A percentile compares a stretch with the other conserved stretches of the same genome.
These are phyloP conservation scores for Ordospora pajunii DNA, from an alignment of 371 early-diverging fungal species.

Conservation along the genomic window DNA sequence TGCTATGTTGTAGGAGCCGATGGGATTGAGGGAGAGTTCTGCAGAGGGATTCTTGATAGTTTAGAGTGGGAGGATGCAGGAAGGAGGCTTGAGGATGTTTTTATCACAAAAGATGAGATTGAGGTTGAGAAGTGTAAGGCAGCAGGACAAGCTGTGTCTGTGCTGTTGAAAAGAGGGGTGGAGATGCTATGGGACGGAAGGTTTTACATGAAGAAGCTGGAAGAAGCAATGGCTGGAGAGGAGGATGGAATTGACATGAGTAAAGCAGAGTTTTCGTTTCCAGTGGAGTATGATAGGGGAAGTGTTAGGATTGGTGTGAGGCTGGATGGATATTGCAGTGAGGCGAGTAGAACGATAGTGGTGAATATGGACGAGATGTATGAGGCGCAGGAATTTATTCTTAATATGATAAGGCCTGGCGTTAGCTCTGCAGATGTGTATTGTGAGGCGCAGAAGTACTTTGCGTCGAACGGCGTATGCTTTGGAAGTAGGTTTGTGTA, in stretches of 20 bases:
- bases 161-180: conserved; percentile 31
- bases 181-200: conserved; percentile 34
- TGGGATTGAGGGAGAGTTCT: conserved; percentile 46
- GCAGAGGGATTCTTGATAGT: conserved; percentile 27
- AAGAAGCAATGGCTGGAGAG: conserved; percentile 11
- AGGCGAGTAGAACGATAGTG: conserved; percentile 54
- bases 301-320: conserved; percentile 51
- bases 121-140: conserved; percentile 43
- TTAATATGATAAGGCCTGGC: conserved; percentile 12
- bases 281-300: conserved; percentile 21
- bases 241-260: conserved; percentile 38
- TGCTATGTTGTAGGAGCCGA: conserved; percentile 35
- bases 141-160: conserved; percentile 29
- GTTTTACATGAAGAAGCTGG: conserved; percentile 28
- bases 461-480: conserved; percentile 5
- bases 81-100: conserved; percentile 22
- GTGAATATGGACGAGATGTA: conserved; percentile 46
- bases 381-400: conserved; percentile 33
- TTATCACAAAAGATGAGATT: conserved; percentile 47
- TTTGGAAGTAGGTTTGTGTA: conserved; percentile 20
- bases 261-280: conserved; percentile 30
- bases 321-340: conserved; percentile 58
- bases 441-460: conserved; percentile 11
- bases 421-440: conserved; percentile 1
- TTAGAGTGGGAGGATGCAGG: conserved; percentile 37